phyloP scores from a whole-genome alignment of 2,329 filamentous ascomycete species.

The Paradendryphiella salina region DNA sequence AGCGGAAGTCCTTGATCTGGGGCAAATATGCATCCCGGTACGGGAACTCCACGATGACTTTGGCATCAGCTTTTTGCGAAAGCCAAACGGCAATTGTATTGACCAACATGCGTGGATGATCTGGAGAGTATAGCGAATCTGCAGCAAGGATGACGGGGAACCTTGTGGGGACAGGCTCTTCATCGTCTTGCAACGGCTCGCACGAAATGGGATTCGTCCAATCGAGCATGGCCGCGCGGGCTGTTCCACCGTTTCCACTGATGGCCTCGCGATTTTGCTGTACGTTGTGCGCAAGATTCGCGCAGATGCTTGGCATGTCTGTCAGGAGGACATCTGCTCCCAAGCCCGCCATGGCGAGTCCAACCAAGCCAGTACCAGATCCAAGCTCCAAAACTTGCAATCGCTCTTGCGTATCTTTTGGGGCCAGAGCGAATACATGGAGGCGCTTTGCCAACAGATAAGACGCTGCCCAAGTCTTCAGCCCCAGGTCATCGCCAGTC shows the following conservation, averaged over 20 bases:
- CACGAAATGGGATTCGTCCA: slow-evolving; percentile 67
- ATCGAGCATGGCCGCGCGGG: slow-evolving; percentile 69
- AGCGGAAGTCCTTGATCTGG: slow-evolving; percentile 66
- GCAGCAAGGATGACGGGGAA: slow-evolving; percentile 74
- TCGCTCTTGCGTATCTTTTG: neutral
- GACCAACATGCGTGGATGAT: slow-evolving; percentile 75
- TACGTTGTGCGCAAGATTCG: slow-evolving; percentile 77
- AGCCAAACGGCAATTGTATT: slow-evolving; percentile 72
- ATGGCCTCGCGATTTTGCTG: slow-evolving; percentile 64
- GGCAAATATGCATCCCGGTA: slow-evolving; percentile 70
- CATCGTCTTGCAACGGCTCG: slow-evolving; percentile 17
- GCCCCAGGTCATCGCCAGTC: slow-evolving; percentile 82
- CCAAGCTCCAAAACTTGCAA: slow-evolving; percentile 72
- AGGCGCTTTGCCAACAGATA: slow-evolving; percentile 81
- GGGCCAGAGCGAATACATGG: slow-evolving; percentile 34
- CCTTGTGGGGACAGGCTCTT: slow-evolving; percentile 19
- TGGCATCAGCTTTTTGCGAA: slow-evolving; percentile 57
- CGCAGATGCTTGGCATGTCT: slow-evolving; percentile 80
- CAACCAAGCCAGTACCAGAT: slow-evolving; percentile 87
- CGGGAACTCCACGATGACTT: slow-evolving; percentile 79
- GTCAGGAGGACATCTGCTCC: slow-evolving; percentile 70
- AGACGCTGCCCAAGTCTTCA: slow-evolving; percentile 95
- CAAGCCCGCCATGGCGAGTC: slow-evolving; percentile 79
- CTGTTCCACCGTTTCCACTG: slow-evolving; percentile 57
- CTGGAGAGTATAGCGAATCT: slow-evolving; percentile 83